Evolutionary conservation across 768 basidiomycete species (phyloP).

Genomic region (Rhodotorula babjevae): DNA sequence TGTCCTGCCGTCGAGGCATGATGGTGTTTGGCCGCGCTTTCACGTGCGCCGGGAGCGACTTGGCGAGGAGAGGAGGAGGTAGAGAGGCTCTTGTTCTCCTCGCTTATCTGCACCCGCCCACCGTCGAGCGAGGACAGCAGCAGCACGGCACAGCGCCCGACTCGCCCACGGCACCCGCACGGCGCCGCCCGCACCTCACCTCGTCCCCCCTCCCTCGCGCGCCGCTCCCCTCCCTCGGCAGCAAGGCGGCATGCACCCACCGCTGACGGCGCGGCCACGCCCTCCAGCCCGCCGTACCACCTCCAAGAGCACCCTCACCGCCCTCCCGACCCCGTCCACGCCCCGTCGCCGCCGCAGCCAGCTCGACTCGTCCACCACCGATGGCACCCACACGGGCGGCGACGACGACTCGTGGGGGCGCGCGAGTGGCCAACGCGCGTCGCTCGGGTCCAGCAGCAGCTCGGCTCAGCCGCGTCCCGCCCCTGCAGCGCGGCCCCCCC

Average conservation of each 20-base stretch:
- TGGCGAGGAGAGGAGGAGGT: too few relatives aligned
- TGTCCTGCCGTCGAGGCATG: too few relatives aligned
- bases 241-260: constrained; percentile 13
- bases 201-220: background rate
- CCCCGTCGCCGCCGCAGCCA: constrained; percentile 8
- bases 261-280: background rate
- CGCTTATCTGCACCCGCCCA: too few relatives aligned
- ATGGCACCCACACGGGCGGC: background rate
- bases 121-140: too few relatives aligned
- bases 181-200: background rate
- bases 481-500: too few relatives aligned
- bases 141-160: too few relatives aligned
- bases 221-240: too few relatives aligned
- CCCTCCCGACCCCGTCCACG: constrained; percentile 15
- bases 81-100: too few relatives aligned
- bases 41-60: too few relatives aligned
- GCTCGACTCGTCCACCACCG: background rate
- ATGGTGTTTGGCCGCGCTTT: too few relatives aligned
- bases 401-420: background rate
- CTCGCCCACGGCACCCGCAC: too few relatives aligned
- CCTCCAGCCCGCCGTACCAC: constrained; percentile 9
- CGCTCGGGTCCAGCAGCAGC: background rate
- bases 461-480: too few relatives aligned
- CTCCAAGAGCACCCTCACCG: background rate
- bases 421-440: background rate